Percentiles rank a stretch among this genome's conserved stretches.
Conservation (phyloP, 2,329 filamentous ascomycete species). For the Dactylella cylindrospora region DNA sequence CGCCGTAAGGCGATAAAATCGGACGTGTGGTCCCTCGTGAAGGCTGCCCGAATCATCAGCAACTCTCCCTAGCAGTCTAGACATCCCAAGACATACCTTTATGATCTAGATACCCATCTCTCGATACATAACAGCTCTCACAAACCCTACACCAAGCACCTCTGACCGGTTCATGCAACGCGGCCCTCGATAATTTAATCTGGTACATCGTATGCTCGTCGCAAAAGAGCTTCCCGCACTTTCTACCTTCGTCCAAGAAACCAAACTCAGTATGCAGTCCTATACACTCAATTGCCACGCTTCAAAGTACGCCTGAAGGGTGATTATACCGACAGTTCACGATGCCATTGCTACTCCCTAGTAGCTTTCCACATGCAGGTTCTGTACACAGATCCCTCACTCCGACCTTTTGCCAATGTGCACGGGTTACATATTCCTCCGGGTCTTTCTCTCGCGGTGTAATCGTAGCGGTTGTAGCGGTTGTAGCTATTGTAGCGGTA, state of each 20-base stretch:
- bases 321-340: conserved; percentile 68
- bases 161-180: conserved; percentile 82
- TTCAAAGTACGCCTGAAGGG: conserved; percentile 4
- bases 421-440: conserved; percentile 82
- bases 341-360: conserved; percentile 77
- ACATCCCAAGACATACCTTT: conserved; percentile 55
- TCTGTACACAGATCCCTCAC: conserved; percentile 81
- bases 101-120: conserved; percentile 92
- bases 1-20: conserved; percentile 71
- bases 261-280: conserved; percentile 21
- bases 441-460: conserved; percentile 63
- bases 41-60: conserved; percentile 21
- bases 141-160: conserved; percentile 94
- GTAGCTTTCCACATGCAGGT: conserved; percentile 75
- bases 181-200: conserved; percentile 91
- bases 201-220: conserved; percentile 99
- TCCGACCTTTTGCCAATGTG: conserved; percentile 82
- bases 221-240: conserved; percentile 90
- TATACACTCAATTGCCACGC: not conserved
- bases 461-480: conserved; percentile 51
- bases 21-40: conserved; percentile 70
- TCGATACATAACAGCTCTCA: conserved; percentile 98
- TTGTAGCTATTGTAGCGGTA: conserved; percentile 47
- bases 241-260: conserved; percentile 57
- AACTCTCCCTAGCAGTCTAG: not conserved